Conservation (phyloP, 192 early-diverging fungal species). For the Coemansia guatemalensis region DNA sequence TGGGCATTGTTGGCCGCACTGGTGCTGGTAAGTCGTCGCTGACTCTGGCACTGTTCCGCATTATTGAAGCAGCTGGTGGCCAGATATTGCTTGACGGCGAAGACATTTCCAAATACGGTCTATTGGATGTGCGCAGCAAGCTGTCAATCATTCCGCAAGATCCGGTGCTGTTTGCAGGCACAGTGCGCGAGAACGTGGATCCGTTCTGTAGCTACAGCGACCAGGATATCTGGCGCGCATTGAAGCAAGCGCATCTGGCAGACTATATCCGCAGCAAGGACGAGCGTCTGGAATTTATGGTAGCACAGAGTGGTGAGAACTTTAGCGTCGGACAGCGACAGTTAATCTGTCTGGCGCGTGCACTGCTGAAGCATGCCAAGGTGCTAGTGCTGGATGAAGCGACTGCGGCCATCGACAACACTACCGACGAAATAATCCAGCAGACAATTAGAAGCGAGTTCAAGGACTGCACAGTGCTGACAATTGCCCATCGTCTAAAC, state of each 20-base stretch:
- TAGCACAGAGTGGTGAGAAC: constrained; percentile 64
- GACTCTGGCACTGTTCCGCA: constrained; percentile 72
- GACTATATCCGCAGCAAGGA: constrained; percentile 24
- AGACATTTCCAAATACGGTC: constrained; percentile 69
- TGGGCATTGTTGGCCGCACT: constrained; percentile 66
- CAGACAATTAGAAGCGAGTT: constrained; percentile 62
- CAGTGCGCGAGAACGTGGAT: constrained; percentile 80
- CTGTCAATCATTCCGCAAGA: constrained; percentile 83
- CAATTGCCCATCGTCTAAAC: constrained; percentile 68
- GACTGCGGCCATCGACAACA: constrained; percentile 49
- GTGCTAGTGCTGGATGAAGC: constrained; percentile 72
- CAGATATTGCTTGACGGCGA: constrained; percentile 74
- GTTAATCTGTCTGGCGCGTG: constrained; percentile 77
- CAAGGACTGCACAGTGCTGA: constrained; percentile 63
- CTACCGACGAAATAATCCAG: constrained; percentile 60
- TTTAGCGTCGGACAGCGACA: constrained; percentile 82
- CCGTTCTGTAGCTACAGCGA: constrained; percentile 71
- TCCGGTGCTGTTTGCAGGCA: constrained; percentile 68
- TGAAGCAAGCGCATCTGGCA: constrained; percentile 60
- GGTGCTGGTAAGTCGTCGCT: constrained; percentile 81
- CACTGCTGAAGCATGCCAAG: constrained; percentile 67
- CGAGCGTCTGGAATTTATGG: constrained; percentile 30
- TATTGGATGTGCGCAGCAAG: constrained; percentile 68
- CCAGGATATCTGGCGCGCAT: constrained; percentile 59
- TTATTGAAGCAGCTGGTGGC: constrained; percentile 65